These are phyloP conservation scores for Aureobasidium leucospermi DNA, from an alignment of 2,329 filamentous ascomycete genomes.

Conservation along the genomic window DNA sequence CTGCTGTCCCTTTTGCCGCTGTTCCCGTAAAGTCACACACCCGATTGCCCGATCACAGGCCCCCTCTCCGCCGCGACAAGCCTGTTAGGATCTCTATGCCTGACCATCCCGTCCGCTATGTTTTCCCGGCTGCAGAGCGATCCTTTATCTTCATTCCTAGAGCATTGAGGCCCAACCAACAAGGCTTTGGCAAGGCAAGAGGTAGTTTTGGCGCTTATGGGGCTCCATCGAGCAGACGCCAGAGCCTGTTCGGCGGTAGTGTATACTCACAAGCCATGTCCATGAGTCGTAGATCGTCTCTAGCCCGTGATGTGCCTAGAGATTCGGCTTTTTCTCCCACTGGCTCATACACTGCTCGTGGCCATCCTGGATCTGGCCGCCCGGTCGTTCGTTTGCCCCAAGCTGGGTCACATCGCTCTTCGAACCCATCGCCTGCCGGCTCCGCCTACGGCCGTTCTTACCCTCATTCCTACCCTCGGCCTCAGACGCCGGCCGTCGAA, in stretches of 20 bases:
- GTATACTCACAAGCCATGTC: conserved; percentile 78
- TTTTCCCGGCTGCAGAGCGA: conserved; percentile 80
- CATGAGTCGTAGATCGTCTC: conserved; percentile 81
- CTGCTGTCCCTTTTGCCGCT: conserved; percentile 62
- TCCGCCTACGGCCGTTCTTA: conserved; percentile 26
- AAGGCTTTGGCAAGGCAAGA: conserved; percentile 59
- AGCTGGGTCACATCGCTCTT: conserved; percentile 34
- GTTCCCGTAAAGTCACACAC: conserved; percentile 86
- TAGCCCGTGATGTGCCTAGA: conserved; percentile 58
- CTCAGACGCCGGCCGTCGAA: conserved; percentile 51
- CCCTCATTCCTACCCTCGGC: conserved; percentile 43
- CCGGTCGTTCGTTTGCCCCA: conserved; percentile 82
- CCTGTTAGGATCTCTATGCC: conserved; percentile 91
- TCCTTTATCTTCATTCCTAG: conserved; percentile 98
- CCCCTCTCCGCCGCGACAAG: conserved; percentile 89
- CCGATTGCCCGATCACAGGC: conserved; percentile 87
- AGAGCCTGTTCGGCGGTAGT: conserved; percentile 76
- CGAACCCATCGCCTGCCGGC: conserved; percentile 26
- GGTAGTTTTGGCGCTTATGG: conserved; percentile 61
- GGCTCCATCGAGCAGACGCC: conserved; percentile 58
- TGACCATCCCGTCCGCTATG: conserved; percentile 70
- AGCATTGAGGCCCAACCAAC: conserved; percentile 86
- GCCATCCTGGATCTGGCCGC: conserved; percentile 35
- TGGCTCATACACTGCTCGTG: conserved; percentile 61
- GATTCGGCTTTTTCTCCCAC: conserved; percentile 75